These are phyloP conservation scores for Bruguiera sexangula DNA, from an alignment of 345 rosid genomes.

Conservation along the genomic window DNA sequence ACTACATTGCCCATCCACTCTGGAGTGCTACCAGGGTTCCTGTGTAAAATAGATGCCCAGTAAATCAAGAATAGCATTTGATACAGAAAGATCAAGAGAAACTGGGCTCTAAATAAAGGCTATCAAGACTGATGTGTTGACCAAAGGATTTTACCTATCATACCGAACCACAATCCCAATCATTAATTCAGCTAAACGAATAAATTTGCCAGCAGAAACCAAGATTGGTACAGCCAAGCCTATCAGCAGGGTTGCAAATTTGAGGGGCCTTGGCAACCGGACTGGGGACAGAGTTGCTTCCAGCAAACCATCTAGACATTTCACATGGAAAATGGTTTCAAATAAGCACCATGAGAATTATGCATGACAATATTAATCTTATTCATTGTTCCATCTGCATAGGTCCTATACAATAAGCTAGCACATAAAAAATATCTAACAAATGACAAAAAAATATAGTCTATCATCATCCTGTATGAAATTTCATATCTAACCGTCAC, in stretches of 20 bases:
- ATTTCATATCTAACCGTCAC: neutral
- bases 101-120: neutral
- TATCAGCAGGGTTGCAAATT: slow-evolving; percentile 74
- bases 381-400: neutral
- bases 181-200: slow-evolving; percentile 48
- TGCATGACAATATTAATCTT: no score
- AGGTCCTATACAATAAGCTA: no score
- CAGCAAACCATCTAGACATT: slow-evolving; percentile 72
- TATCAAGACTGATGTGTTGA: neutral
- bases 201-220: slow-evolving; percentile 64
- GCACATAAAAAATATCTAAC: neutral
- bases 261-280: slow-evolving; percentile 83
- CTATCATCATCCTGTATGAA: slow-evolving; percentile 4
- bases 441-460: slow-evolving; percentile 5
- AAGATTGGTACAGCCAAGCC: slow-evolving; percentile 70
- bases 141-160: slow-evolving; percentile 52
- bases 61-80: neutral
- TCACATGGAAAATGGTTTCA: slow-evolving; percentile 1
- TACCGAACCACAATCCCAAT: slow-evolving; percentile 67
- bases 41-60: slow-evolving; percentile 24
- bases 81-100: neutral
- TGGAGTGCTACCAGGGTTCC: slow-evolving; percentile 80
- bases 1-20: slow-evolving; percentile 77
- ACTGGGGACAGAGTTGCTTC: slow-evolving; percentile 90
- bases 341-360: neutral